Evolutionary conservation across 2,329 filamentous ascomycete species (phyloP).

Genomic region (Alternaria tenuissima): DNA sequence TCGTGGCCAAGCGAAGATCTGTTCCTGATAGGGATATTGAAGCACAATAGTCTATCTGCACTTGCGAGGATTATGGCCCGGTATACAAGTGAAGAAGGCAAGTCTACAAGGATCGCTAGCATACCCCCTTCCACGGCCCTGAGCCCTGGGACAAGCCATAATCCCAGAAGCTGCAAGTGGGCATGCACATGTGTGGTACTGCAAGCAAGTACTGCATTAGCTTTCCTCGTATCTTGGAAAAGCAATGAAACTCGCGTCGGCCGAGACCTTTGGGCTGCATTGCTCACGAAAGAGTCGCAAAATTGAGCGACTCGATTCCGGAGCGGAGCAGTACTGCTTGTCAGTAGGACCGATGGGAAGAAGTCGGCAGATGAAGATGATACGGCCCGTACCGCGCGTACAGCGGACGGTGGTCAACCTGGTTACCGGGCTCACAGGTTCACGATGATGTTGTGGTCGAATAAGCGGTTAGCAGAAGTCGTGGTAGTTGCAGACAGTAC

Average conservation of each 20-base stretch:
- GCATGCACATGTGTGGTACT: conserved; percentile 4
- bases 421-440: neutral
- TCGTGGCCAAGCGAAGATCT: conserved; percentile 5
- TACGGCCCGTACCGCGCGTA: conserved; percentile 14
- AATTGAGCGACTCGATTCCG: neutral
- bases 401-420: neutral
- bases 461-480: neutral
- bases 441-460: neutral
- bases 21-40: neutral
- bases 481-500: neutral
- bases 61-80: neutral
- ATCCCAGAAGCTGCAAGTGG: neutral
- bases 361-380: neutral
- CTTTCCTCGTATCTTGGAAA: neutral
- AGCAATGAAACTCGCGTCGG: neutral
- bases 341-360: neutral
- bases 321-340: neutral
- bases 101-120: neutral
- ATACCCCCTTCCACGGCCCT: neutral
- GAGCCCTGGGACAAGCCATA: neutral
- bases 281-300: neutral
- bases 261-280: neutral
- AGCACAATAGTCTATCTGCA: neutral
- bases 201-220: conserved; percentile 4
- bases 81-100: neutral